A percentile compares a stretch with the other conserved stretches of the same genome.
Evolutionary conservation across 78 protist genomes (phyloP).

Genomic region (Cavenderia fasciculata): DNA sequence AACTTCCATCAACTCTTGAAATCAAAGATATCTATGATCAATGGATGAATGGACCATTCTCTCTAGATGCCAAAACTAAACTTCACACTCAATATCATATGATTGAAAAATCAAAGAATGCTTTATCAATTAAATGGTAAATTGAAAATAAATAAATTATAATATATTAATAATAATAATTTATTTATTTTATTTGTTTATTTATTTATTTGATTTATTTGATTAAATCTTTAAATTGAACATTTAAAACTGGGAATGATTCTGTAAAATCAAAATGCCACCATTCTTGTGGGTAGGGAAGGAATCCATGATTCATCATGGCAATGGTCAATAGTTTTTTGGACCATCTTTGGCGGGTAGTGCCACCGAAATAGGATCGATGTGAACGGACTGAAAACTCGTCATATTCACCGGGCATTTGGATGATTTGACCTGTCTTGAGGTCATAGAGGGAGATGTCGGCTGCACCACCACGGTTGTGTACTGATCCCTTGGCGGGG

Average conservation of each 20-base stretch:
- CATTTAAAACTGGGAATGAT: constrained; percentile 22
- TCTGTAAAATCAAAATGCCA: constrained; percentile 57
- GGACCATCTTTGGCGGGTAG: constrained; percentile 37
- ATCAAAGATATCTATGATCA: constrained; percentile 19
- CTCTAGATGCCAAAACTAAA: constrained; percentile 44
- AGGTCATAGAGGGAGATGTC: constrained; percentile 33
- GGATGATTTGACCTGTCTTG: neutral
- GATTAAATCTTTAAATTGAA: constrained; percentile 34
- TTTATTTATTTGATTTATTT: constrained; percentile 2
- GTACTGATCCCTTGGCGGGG: constrained; percentile 48
- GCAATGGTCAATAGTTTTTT: constrained; percentile 45
- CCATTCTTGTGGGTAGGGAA: constrained; percentile 53
- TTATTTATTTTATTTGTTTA: too few relatives aligned
- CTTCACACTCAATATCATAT: constrained; percentile 81
- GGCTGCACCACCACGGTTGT: constrained; percentile 69
- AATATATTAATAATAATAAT: too few relatives aligned
- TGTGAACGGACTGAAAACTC: constrained; percentile 59
- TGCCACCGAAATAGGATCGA: constrained; percentile 51
- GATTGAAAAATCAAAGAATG: constrained; percentile 68
- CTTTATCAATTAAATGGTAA: constrained; percentile 79
- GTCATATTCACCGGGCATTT: constrained; percentile 60
- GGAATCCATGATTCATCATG: constrained; percentile 23
- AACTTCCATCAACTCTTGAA: constrained; percentile 7
- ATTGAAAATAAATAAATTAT: too few relatives aligned
- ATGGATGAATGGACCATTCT: constrained; percentile 76